These are phyloP conservation scores for Podaxis rugospora DNA, from an alignment of 768 basidiomycete species.

Conservation along the genomic window DNA sequence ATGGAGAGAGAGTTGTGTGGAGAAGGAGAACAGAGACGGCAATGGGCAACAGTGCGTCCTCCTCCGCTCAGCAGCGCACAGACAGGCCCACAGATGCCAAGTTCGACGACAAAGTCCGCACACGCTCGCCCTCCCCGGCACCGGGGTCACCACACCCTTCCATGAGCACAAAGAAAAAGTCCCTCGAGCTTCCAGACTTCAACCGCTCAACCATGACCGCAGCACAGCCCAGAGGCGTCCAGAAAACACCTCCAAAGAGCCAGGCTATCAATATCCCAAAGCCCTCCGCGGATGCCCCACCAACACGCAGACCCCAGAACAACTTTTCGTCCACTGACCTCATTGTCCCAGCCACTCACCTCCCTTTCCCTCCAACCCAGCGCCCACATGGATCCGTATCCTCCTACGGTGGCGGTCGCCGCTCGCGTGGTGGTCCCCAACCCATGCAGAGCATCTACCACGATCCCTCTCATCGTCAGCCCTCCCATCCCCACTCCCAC, in stretches of 20 bases:
- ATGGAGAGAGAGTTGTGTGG: background rate
- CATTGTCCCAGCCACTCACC: slow-evolving; percentile 20
- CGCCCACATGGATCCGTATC: slow-evolving; percentile 7
- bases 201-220: slow-evolving; percentile 29
- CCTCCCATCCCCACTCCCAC: slow-evolving; percentile 11
- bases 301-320: slow-evolving; percentile 18
- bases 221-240: slow-evolving; percentile 10
- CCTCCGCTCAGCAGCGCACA: slow-evolving; percentile 6
- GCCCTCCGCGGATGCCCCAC: slow-evolving; percentile 21
- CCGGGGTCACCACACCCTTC: slow-evolving; percentile 49
- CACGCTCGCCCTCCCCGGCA: slow-evolving; percentile 35
- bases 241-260: slow-evolving; percentile 24
- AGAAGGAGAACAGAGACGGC: background rate
- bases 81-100: background rate
- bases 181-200: slow-evolving; percentile 75
- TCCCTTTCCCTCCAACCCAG: slow-evolving; percentile 19
- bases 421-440: slow-evolving; percentile 20
- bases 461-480: slow-evolving; percentile 17
- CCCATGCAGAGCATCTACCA: slow-evolving; percentile 46
- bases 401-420: background rate
- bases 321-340: slow-evolving; percentile 26
- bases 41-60: slow-evolving; percentile 20
- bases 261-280: slow-evolving; percentile 37
- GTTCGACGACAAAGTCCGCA: slow-evolving; percentile 11
- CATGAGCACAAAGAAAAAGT: slow-evolving; percentile 64